Conservation (phyloP, 1,139 yeast species). For the Petasospora fabianii region DNA sequence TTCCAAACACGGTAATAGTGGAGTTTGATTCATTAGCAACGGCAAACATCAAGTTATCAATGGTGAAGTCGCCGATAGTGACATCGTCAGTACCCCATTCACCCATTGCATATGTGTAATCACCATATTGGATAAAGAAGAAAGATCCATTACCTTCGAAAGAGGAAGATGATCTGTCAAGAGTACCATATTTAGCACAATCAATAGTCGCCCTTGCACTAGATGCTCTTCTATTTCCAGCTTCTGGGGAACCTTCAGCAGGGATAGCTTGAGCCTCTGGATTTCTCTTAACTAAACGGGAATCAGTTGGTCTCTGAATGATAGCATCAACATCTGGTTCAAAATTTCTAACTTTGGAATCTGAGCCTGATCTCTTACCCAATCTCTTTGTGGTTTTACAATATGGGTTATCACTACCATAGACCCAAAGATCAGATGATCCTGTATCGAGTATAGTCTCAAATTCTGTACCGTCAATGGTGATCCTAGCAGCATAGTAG, state of each 20-base stretch:
- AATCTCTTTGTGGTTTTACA: slow-evolving; percentile 3
- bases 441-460: slow-evolving; percentile 12
- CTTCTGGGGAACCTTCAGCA: no score
- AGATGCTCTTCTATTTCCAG: neutral
- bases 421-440: slow-evolving; percentile 15
- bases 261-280: neutral
- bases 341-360: neutral
- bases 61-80: slow-evolving; percentile 38
- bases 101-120: slow-evolving; percentile 57
- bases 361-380: slow-evolving; percentile 2
- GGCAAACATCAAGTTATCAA: slow-evolving; percentile 45
- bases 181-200: slow-evolving; percentile 35
- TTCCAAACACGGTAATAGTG: slow-evolving; percentile 28
- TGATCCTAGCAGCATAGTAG: slow-evolving; percentile 2
- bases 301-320: neutral
- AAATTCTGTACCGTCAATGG: slow-evolving; percentile 1
- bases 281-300: neutral
- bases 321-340: neutral
- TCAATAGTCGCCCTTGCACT: slow-evolving; percentile 25
- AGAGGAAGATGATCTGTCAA: slow-evolving; percentile 31
- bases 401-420: slow-evolving; percentile 9
- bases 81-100: slow-evolving; percentile 59
- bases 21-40: slow-evolving; percentile 53
- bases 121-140: slow-evolving; percentile 58
- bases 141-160: slow-evolving; percentile 41